Conservation (phyloP, 805 yeast species). For the Limtongia smithiae region DNA sequence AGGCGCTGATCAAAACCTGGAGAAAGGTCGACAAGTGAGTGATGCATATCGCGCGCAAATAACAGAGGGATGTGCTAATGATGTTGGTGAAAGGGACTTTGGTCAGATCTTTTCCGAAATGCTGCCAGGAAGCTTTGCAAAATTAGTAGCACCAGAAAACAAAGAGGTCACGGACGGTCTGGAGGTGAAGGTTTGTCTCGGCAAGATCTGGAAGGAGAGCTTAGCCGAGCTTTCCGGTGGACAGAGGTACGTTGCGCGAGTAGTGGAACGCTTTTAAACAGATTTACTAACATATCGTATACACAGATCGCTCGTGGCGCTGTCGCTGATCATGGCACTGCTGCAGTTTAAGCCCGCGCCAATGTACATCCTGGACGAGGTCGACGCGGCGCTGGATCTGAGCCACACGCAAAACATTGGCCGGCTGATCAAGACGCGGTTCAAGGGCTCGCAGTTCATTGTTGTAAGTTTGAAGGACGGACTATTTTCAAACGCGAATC, state of each 20-base stretch:
- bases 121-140: slow-evolving; percentile 85
- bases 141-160: slow-evolving; percentile 76
- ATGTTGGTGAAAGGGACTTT: slow-evolving; percentile 72
- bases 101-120: slow-evolving; percentile 86
- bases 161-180: slow-evolving; percentile 84
- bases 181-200: slow-evolving; percentile 84
- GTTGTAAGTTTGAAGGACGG: slow-evolving; percentile 97
- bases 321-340: slow-evolving; percentile 86
- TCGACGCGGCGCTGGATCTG: slow-evolving; percentile 95
- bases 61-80: too few species aligned
- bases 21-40: slow-evolving; percentile 62
- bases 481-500: slow-evolving; percentile 95
- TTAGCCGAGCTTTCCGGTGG: slow-evolving; percentile 96
- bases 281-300: background rate
- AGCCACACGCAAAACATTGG: slow-evolving; percentile 98
- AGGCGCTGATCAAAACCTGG: slow-evolving; percentile 80
- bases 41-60: too few species aligned
- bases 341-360: slow-evolving; percentile 97
- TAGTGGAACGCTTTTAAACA: background rate
- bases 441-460: slow-evolving; percentile 93
- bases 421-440: slow-evolving; percentile 88
- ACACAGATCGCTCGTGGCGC: slow-evolving; percentile 69
- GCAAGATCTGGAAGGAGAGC: slow-evolving; percentile 93
- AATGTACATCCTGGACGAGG: slow-evolving; percentile 95
- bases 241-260: slow-evolving; percentile 49